Evolutionary conservation across 306 rosid species (phyloP).

Genomic region (Carpinus fangiana): DNA sequence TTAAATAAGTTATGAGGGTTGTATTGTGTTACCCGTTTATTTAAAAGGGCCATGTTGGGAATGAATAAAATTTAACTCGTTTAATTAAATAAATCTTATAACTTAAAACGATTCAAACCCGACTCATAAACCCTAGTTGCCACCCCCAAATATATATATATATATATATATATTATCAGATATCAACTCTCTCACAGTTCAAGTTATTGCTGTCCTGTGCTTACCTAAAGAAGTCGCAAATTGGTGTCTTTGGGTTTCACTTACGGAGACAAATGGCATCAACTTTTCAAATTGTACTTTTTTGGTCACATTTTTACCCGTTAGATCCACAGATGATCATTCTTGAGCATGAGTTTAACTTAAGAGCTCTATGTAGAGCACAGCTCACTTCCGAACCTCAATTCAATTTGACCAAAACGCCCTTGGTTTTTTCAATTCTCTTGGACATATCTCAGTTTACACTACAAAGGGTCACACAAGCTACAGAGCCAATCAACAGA

Average conservation of each 20-base stretch:
- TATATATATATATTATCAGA: neutral
- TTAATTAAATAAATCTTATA: too few relatives aligned
- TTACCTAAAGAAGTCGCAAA: neutral
- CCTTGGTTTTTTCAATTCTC: slow-evolving; percentile 28
- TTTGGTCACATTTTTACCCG: neutral
- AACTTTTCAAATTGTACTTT: neutral
- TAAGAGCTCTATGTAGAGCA: neutral
- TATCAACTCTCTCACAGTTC: neutral
- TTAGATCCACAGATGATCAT: slow-evolving; percentile 19
- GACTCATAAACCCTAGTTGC: too few relatives aligned
- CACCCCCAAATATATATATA: too few relatives aligned
- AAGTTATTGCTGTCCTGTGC: neutral
- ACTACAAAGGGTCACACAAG: slow-evolving; percentile 42
- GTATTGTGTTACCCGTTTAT: too few relatives aligned
- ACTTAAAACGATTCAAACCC: too few relatives aligned
- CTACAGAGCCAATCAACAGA: slow-evolving; percentile 61
- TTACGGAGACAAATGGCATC: slow-evolving; percentile 12
- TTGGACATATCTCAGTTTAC: slow-evolving; percentile 27
- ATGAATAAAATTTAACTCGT: too few relatives aligned
- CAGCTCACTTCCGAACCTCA: neutral
- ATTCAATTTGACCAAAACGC: slow-evolving; percentile 26
- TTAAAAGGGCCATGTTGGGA: too few relatives aligned
- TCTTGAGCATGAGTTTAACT: slow-evolving; percentile 16
- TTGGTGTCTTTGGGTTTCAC: neutral
- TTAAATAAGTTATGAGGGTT: too few relatives aligned